Percentiles rank a stretch among this genome's conserved stretches.
These are phyloP conservation scores for Candida silvicultrix DNA, from an alignment of 805 yeast species.

Conservation along the genomic window DNA sequence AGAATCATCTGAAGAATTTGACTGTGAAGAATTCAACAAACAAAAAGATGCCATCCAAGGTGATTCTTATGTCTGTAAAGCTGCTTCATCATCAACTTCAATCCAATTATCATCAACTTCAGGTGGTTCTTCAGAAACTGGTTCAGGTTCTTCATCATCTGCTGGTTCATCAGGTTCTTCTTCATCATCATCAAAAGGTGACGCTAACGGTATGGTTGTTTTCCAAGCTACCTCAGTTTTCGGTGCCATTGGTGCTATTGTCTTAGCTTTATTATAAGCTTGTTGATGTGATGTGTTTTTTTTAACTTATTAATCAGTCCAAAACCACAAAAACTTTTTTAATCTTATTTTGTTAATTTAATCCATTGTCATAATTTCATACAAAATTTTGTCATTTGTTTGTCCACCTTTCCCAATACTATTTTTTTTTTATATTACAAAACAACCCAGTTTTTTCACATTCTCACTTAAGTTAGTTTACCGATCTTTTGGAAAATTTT, in stretches of 20 bases:
- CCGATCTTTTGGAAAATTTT: background rate
- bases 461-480: background rate
- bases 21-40: constrained; percentile 70
- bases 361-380: background rate
- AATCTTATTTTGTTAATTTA: background rate
- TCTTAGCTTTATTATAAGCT: constrained; percentile 41
- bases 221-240: constrained; percentile 42
- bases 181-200: constrained; percentile 23
- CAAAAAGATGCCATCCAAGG: constrained; percentile 83
- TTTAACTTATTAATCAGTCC: constrained; percentile 1
- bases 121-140: background rate
- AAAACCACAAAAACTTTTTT: background rate
- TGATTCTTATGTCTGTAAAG: constrained; percentile 73
- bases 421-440: background rate
- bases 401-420: background rate
- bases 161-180: constrained; percentile 3
- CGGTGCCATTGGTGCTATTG: constrained; percentile 37
- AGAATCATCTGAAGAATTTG: constrained; percentile 69
- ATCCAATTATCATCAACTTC: constrained; percentile 1
- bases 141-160: constrained; percentile 5
- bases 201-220: constrained; percentile 31
- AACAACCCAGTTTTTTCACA: background rate
- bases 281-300: background rate
- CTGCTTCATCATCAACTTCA: constrained; percentile 29
- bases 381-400: background rate